Base-by-base conservation (phyloP, 2,329 filamentous ascomycete genomes). In the Penicillium sclerotigenum region DNA sequence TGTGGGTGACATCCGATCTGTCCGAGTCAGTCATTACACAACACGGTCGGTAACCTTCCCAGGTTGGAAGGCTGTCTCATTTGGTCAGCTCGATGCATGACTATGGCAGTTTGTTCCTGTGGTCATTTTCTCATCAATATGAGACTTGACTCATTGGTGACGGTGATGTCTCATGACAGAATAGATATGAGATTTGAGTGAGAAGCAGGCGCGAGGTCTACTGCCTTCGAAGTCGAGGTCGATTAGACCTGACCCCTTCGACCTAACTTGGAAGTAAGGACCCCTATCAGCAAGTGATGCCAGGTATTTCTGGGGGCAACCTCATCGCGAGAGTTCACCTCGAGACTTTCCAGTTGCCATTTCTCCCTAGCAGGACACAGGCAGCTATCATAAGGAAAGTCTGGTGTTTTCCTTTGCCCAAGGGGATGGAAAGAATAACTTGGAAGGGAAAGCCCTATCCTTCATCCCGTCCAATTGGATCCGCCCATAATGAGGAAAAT, bases 401-500 rank as follows among this genome's bases (percentile, higher is more conserved):
- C 36, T 4, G 16, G 42, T 13, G 4, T 5, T 43, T 9, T 29
- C 11, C 24, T 14, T 10, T 5, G n/a, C 28, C 11, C 24, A 20
- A 24, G 14, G 22, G 29, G 16, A 13, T 29, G 33, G 18, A n/a
- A 52, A 24, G 28, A 31, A 31, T 24, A 41, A 33, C 10, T 18
- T 5, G n/a, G n/a, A 22, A 37, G 46, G 24, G 36, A 48, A 43
- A 43, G 47, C 40, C 47, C 40, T 46, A 45, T 31, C 16, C 9
- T 14, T 38, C 33, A 26, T 5, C 33, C 24, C 22, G 40, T 54
- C 47, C 47, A 43, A 43, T 55, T 51, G 34, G 53, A 50, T 45
- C 53, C 52, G 28, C 47, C 26, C 4, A 28, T 11, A 5, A 22
- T 8, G 37, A 26, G 52, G 53, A 55, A 55, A 55, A 52, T 38